These are phyloP conservation scores for Mycena vulgaris DNA, from an alignment of 768 basidiomycete species.

Conservation along the genomic window DNA sequence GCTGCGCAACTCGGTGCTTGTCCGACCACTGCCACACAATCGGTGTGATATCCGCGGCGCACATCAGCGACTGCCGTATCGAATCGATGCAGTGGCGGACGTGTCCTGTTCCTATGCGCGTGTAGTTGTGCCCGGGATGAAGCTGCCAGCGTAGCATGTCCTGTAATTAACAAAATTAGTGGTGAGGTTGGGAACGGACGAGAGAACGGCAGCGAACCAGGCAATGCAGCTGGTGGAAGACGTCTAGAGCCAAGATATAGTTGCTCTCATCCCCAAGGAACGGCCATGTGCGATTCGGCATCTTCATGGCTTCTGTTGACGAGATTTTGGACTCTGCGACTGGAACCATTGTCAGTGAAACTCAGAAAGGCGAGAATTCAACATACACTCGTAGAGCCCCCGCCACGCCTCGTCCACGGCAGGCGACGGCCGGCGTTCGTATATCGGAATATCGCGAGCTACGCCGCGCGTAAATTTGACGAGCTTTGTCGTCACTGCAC, in stretches of 20 bases:
- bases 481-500: constrained; percentile 36
- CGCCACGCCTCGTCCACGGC: constrained; percentile 44
- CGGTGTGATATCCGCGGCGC: constrained; percentile 42
- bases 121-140: constrained; percentile 41
- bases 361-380: neutral
- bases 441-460: constrained; percentile 23
- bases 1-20: neutral
- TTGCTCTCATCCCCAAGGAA: constrained; percentile 43
- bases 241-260: constrained; percentile 43
- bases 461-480: constrained; percentile 40
- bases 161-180: neutral
- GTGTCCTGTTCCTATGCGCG: constrained; percentile 5
- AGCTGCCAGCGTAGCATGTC: constrained; percentile 44
- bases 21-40: constrained; percentile 35
- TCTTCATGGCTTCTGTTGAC: constrained; percentile 38
- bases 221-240: constrained; percentile 51
- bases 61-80: constrained; percentile 45
- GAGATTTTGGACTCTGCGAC: constrained; percentile 37
- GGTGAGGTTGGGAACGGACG: neutral
- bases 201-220: constrained; percentile 38
- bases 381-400: constrained; percentile 38
- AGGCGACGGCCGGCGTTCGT: constrained; percentile 24
- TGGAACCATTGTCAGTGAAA: too few relatives aligned
- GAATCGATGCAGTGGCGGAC: constrained; percentile 43
- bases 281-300: constrained; percentile 44